Base-by-base conservation (phyloP, 2,329 filamentous ascomycete genomes). In the Alternaria sp. region DNA sequence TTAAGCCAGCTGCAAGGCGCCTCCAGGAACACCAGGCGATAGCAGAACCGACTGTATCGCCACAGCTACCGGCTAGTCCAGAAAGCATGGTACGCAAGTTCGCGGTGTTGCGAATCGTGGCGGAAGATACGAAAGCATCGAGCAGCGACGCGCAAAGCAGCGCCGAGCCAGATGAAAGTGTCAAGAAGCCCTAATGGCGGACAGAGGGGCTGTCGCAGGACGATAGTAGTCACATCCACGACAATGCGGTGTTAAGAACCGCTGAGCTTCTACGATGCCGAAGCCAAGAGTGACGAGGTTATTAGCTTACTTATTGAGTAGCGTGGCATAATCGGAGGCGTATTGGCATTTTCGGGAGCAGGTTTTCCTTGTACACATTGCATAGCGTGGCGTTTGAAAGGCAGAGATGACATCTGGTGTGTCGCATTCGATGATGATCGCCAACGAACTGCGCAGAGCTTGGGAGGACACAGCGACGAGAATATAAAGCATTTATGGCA, bases 331-430 rank as follows among this genome's bases (percentile, higher is more conserved):
- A 19, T 21, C 2, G 7, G 5, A n/a, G 28, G 28, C 9, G 3
- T 5, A 15, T 6, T 23, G 5, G 30, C 0, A 0, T 17, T 8
- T 3, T 6, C 2, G 2, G 15, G 8, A 6, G 8, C 2, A 1
- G 36, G 15, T 5, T 40, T n/a, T 40, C 9, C 36, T 36, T 17
- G 15, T 40, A 11, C 13, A 5, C 17, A 0, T 26, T 26, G 52
- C 32, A 54, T 54, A 44, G 52, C 32, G 17, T 28, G 52, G 52
- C 23, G 36, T 54, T 54, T 43, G 17, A 8, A 10, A 36, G 17
- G 3, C 17, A 5, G 28, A 23, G 47, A 13, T 6, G 26, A 15
- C 17, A 0, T 8, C 1, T 19, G 3, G 43, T 8, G 11, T 21
- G 43, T 12, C 12, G 17, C 19, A 19, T 21, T 45, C 0, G 17